Evolutionary conservation across 306 rosid genomes (phyloP).

Genomic region (Psophocarpus tetragonolobus): DNA sequence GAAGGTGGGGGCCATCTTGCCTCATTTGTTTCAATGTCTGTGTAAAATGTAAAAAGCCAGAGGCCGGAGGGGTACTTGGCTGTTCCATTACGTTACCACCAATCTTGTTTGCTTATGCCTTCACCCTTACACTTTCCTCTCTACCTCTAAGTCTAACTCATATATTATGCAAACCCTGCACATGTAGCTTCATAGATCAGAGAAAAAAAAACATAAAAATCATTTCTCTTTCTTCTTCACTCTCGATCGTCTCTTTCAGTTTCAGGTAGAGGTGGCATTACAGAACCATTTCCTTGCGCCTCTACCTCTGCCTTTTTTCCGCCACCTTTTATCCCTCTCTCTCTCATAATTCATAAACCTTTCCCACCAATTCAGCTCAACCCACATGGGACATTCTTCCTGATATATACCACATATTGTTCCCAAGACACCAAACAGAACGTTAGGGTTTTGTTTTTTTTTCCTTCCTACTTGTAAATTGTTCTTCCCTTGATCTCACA

Average conservation of each 20-base stretch:
- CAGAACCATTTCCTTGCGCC: constrained; percentile 32
- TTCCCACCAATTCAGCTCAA: constrained; percentile 67
- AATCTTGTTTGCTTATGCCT: constrained; percentile 34
- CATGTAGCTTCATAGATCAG: constrained; percentile 10
- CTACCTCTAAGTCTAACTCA: neutral
- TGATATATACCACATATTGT: neutral
- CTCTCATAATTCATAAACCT: constrained; percentile 49
- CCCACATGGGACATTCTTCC: constrained; percentile 30
- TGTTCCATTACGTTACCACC: constrained; percentile 71
- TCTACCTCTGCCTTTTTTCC: constrained; percentile 38
- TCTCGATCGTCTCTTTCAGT: constrained; percentile 65
- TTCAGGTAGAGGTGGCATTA: constrained; percentile 59
- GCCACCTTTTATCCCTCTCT: constrained; percentile 51
- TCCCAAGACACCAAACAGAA: constrained; percentile 7
- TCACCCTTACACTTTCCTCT: constrained; percentile 19
- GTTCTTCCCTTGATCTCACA: constrained; percentile 12
- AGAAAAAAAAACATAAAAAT: neutral
- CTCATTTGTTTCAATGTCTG: too few relatives aligned
- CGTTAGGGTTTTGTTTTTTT: constrained; percentile 44
- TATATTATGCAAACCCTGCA: constrained; percentile 21
- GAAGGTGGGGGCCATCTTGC: constrained; percentile 49
- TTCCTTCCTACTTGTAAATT: constrained; percentile 19
- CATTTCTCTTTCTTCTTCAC: neutral
- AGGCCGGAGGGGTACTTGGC: constrained; percentile 37
- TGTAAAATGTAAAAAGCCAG: too few relatives aligned